Base-by-base conservation (phyloP, 2,329 filamentous ascomycete species). In the Aspergillus neoniger region DNA sequence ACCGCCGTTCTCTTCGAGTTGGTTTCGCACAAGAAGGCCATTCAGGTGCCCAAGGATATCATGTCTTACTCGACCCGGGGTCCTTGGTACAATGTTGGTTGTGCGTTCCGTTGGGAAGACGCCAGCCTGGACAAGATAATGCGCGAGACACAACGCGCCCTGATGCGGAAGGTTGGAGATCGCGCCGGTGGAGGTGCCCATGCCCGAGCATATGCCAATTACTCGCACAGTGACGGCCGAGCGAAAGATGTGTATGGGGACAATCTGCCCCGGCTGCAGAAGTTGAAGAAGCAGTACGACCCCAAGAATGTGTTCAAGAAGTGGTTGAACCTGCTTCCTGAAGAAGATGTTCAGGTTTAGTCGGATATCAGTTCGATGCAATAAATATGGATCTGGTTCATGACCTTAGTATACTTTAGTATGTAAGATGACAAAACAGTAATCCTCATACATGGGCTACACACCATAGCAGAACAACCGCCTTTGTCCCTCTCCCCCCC, bases 91-190 rank as follows among this genome's bases (percentile, higher is more conserved):
- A 66, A 63, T 14, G 59, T 60, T 2, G 51, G 58, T 30, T 50
- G 30, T 39, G 17, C 61, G 4, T 54, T 60, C 30, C 59, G 63
- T 36, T 58, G 53, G 55, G 52, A 59, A 21, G 56, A 53, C 5
- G 39, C 57, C 9, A 32, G 21, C 14, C 39, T 59, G 44, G 59
- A 59, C 14, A 63, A 66, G 21, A 54, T 60, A 8, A 41, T 72
- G 7, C 72, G 72, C 4, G 81, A 81, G 1, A 83, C 83, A 0
- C 79, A 86, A 1, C 84, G 82, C 2, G 82, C 84, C 9, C 75
- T 76, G 0, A 68, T 75, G 60, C 64, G 74, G 10, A 60, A 73
- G 48, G 30, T 58, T 21, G 49, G 49, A n/a, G 21, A 38, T 54
- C 15, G 21, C 12, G 52, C 19, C 12, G 14, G 19, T 21, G 32